Evolutionary conservation across 345 rosid genomes (phyloP), one percentile per base, ranked within the genome.

Genomic region (Populus deltoides): DNA sequence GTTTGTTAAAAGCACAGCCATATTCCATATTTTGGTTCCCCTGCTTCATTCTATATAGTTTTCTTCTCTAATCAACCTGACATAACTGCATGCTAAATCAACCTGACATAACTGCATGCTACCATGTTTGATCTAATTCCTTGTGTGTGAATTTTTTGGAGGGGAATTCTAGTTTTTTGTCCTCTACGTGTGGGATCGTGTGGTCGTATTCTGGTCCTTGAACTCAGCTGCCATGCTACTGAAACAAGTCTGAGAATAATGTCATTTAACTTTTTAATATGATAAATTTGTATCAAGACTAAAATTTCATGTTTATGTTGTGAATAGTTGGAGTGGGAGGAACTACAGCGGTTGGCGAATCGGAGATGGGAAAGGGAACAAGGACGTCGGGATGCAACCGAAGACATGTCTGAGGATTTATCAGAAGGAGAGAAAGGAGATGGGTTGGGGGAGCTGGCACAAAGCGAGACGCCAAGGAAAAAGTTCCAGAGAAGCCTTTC

Each of bases 381-480:
- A 86, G 97, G 97, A 67, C 92, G 89, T 49, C 82, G 80, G 83
- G 99, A 95, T 70, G 98, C 90, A 7, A 90, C 97, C 0, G 99
- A 92, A 71, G 98, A 91, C 83, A 90, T 95, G 92, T 88, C 87
- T 0, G 99, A 95, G 79, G 99, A 95, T 89, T 86, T 93, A 72
- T 91, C 99, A 1, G 99, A 95, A 86, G 99, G 97, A 61, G 99
- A 95, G 86, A 93, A 90, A 81, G 99, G 90, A 67, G 99, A 95
- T 74, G 78, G 74, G 51, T 49, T 86, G n/a, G 90, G 84, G 15
- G 98, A 95, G 36, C 25, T 91, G 83, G 24, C 78, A 75, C 91
- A 79, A 27, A 68, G 87, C 1, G 99, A 95, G 81, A 89, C 98
- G 38, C 96, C 98, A n/a, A 81, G 70, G 83, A 84, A 68, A 85